Conservation (phyloP, 2,329 filamentous ascomycete genomes). For the Colletotrichum liriopes region DNA sequence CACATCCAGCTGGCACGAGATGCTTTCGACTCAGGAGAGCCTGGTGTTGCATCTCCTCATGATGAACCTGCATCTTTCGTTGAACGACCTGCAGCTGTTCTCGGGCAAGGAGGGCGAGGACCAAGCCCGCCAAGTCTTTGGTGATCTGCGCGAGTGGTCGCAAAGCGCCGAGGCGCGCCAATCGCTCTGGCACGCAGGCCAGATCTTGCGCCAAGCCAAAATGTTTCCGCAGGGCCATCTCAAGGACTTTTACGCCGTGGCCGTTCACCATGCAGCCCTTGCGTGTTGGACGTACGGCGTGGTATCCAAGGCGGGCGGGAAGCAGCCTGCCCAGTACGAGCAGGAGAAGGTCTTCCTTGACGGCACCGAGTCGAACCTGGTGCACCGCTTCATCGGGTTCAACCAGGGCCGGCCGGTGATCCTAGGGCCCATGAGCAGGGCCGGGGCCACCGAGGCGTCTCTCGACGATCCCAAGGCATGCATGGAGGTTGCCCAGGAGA, state of each 20-base stretch:
- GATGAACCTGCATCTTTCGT: constrained; percentile 75
- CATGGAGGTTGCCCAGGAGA: constrained; percentile 71
- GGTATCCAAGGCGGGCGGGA: constrained; percentile 59
- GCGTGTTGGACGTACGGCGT: constrained; percentile 81
- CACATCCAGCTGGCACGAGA: constrained; percentile 59
- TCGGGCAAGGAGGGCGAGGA: constrained; percentile 78
- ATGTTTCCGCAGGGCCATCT: constrained; percentile 67
- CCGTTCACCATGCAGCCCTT: constrained; percentile 78
- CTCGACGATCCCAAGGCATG: constrained; percentile 71
- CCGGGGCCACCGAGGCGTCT: constrained; percentile 54
- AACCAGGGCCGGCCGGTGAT: constrained; percentile 70
- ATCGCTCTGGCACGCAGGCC: constrained; percentile 78
- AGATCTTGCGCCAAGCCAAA: constrained; percentile 74
- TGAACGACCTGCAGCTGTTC: constrained; percentile 78
- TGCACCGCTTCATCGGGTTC: constrained; percentile 71
- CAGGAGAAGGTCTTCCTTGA: constrained; percentile 69
- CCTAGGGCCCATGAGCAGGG: constrained; percentile 52
- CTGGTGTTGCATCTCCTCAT: constrained; percentile 69
- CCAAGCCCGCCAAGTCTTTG: constrained; percentile 73
- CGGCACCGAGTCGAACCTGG: constrained; percentile 65
- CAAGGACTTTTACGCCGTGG: constrained; percentile 78
- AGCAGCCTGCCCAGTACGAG: constrained; percentile 48
- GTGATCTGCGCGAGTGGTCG: constrained; percentile 72
- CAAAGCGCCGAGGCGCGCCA: constrained; percentile 69
- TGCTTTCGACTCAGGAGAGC: constrained; percentile 62